A percentile compares a stretch with the other conserved stretches of the same genome.
These are phyloP conservation scores for Microbotryum intermedium DNA, from an alignment of 1,284 basidiomycete genomes.

Conservation along the genomic window DNA sequence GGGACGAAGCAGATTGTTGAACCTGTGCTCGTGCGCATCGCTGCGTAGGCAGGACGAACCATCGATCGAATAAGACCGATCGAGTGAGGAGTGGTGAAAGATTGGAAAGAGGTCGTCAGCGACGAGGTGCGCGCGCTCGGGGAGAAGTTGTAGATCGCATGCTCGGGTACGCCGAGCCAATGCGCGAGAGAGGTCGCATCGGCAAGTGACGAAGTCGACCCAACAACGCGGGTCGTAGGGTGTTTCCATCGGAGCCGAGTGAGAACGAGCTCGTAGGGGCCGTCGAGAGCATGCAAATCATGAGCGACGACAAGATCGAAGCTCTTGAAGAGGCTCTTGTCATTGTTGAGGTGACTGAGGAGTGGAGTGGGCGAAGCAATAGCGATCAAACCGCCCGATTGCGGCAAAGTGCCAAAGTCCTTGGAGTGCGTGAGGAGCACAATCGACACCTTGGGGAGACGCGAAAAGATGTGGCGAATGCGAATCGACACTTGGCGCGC, in stretches of 20 bases:
- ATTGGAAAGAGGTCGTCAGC: conserved; percentile 58
- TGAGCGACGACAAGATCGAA: conserved; percentile 70
- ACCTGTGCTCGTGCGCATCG: conserved; percentile 45
- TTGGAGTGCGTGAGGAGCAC: conserved; percentile 25
- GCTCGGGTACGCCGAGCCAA: conserved; percentile 67
- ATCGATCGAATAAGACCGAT: conserved; percentile 81
- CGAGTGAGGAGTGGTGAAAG: conserved; percentile 81
- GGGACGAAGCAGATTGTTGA: conserved; percentile 80
- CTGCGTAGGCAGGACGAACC: conserved; percentile 76
- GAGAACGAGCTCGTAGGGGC: conserved; percentile 72
- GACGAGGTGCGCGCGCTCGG: conserved; percentile 76
- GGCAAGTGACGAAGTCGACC: conserved; percentile 65
- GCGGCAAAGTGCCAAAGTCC: conserved; percentile 31
- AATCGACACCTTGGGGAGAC: conserved; percentile 30
- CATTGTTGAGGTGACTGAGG: conserved; percentile 32
- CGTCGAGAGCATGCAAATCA: conserved; percentile 74
- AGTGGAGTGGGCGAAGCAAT: conserved; percentile 41
- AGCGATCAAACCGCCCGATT: conserved; percentile 32
- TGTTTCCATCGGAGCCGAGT: conserved; percentile 54
- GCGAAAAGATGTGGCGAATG: conserved; percentile 29
- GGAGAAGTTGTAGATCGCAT: conserved; percentile 64
- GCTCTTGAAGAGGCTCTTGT: conserved; percentile 38
- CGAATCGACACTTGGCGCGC: conserved; percentile 38
- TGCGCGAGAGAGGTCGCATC: conserved; percentile 70
- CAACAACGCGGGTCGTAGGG: conserved; percentile 55